Evolutionary conservation across 2,329 filamentous ascomycete genomes (phyloP), one percentile per base, ranked within the genome.

Genomic region (Alternaria arbusti): DNA sequence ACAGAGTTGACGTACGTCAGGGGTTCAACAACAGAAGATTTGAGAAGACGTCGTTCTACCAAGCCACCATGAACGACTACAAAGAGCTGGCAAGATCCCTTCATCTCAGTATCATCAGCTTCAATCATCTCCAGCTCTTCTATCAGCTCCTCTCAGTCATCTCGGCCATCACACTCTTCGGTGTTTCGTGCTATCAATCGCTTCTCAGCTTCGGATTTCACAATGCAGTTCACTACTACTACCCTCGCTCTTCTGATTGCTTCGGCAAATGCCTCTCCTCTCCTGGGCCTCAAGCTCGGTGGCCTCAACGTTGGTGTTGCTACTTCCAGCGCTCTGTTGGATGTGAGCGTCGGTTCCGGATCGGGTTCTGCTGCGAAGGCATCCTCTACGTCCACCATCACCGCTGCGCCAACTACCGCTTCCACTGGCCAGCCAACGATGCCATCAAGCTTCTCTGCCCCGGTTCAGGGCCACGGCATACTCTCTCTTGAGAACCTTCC

Each of bases 391-490:
- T n/a, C 58, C 43, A 44, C 51, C 25, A 15, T 40, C 20, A 52
- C 54, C 15, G 13, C 45, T n/a, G 26, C n/a, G 9, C 26, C 59
- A 10, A 26, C 52, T 4, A 9, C n/a, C 17, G 23, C 51, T 46
- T 17, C n/a, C 1, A 20, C 17, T 17, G 6, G 30, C 20, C 23
- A 61, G 1, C 52, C 58, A 1, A 20, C 17, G 11, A 30, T 61
- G 54, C 59, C 59, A 13, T 57, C 59, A 13, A 57, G 10, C 43
- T 61, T 61, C 23, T 57, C 59, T 32, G 59, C 59, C 10, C 59
- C 59, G 6, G 36, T 57, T 4, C 59, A 57, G 25, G 59, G 59
- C 10, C 11, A 20, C 20, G 59, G 59, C 22, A 22, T 50, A 22
- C 54, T 61, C 20, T 12, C 44, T 25, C 59, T 61, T 17, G 5